Base-by-base conservation (phyloP, 495 filamentous ascomycete species). In the Hypoxylon fragiforme region DNA sequence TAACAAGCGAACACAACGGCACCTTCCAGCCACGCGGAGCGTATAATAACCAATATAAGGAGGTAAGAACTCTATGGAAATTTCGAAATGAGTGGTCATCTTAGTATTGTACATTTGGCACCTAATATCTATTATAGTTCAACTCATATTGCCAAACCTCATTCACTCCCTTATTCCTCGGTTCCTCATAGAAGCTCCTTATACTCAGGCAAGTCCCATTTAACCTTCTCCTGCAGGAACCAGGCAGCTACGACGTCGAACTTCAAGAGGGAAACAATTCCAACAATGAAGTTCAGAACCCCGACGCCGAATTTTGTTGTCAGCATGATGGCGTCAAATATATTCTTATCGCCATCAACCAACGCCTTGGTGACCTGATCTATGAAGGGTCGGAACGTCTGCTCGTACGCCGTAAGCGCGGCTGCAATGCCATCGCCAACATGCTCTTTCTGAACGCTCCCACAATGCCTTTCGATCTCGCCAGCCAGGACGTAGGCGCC, bases 401-500 rank as follows among this genome's bases (percentile, higher is more conserved):
- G 12, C 16, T 81, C 75, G 45, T 81, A 81, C 1, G 39, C 45
- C 21, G 64, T 49, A 2, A 78, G 60, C 6, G 76, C 77, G 11
- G 57, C 41, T 15, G 28, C 30, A 1, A 37, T 15, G 1, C 37
- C 54, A 0, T 35, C 43, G 1, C 36, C 40, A 16, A 31, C 2
- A 2, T 30, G 36, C n/a, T 39, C 47, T n/a, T 4, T 6, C 31
- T n/a, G 31, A 3, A 3, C 8, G 34, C 34, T 7, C 13, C 39
- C 49, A 50, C 63, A 70, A 11, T 73, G 54, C 39, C 59, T 68
- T 15, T 54, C 64, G 24, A 84, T 71, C 57, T 82, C 79, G 9
- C 78, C 79, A 1, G 81, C 81, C 0, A 82, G 69, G 2, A 81
- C 40, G 47, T 81, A 83, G 0, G 78, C 75, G 7, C 80, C 79